Conservation (phyloP, 2,329 filamentous ascomycete genomes). For the Colletotrichum orbiculare region DNA sequence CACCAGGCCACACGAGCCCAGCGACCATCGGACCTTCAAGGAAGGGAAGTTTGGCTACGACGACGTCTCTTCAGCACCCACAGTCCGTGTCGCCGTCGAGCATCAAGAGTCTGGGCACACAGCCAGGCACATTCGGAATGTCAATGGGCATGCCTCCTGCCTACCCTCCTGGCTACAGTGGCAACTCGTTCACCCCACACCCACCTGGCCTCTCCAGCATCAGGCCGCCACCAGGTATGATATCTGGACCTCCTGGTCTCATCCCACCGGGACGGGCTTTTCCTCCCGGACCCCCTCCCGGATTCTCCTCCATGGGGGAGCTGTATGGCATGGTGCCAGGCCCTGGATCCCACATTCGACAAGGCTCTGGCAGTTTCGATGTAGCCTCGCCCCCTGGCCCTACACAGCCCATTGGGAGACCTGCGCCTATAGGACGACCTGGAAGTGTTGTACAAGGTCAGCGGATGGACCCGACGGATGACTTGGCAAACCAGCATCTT, state of each 20-base stretch:
- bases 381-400: constrained; percentile 56
- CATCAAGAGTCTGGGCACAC: constrained; percentile 52
- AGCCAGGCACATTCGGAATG: constrained; percentile 62
- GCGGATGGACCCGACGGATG: constrained; percentile 67
- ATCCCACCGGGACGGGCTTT: constrained; percentile 56
- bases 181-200: constrained; percentile 24
- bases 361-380: constrained; percentile 78
- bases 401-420: constrained; percentile 81
- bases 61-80: constrained; percentile 44
- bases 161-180: constrained; percentile 41
- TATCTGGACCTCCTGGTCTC: constrained; percentile 64
- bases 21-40: constrained; percentile 68
- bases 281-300: constrained; percentile 61
- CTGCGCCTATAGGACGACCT: constrained; percentile 88
- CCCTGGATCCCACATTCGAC: constrained; percentile 74
- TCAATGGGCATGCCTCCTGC: constrained; percentile 68
- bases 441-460: constrained; percentile 74
- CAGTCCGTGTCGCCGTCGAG: constrained; percentile 74
- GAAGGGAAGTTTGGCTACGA: constrained; percentile 57
- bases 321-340: constrained; percentile 53
- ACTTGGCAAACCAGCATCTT: constrained; percentile 80
- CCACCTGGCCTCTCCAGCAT: constrained; percentile 51
- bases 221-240: constrained; percentile 57
- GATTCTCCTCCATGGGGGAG: constrained; percentile 60
- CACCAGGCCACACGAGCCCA: constrained; percentile 73